Conservation (phyloP, 345 rosid genomes). For the Brassica rapa region DNA sequence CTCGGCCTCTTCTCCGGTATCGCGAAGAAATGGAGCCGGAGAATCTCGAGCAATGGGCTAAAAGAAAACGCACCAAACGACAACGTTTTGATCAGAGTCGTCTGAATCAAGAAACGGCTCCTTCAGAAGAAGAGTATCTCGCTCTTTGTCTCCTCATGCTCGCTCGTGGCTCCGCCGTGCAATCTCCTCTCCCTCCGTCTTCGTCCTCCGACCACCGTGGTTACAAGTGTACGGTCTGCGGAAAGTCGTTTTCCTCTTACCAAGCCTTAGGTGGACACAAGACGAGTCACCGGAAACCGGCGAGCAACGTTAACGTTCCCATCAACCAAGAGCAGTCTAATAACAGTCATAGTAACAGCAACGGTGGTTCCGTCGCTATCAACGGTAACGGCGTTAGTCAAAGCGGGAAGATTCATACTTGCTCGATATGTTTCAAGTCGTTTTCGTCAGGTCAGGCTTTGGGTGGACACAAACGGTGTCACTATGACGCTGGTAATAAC, state of each 20-base stretch:
- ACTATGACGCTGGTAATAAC: constrained; percentile 56
- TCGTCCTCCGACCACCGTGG: constrained; percentile 36
- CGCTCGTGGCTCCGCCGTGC: constrained; percentile 61
- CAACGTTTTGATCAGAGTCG: constrained; percentile 48
- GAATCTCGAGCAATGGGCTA: constrained; percentile 67
- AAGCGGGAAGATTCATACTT: constrained; percentile 52
- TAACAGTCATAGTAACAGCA: constrained; percentile 34
- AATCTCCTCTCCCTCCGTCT: constrained; percentile 7
- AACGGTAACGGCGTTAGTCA: constrained; percentile 29
- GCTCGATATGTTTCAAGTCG: constrained; percentile 66
- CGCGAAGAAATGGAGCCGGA: constrained; percentile 47
- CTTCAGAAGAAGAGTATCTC: constrained; percentile 81
- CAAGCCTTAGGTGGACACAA: constrained; percentile 96
- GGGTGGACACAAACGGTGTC: constrained; percentile 81
- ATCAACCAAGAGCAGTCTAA: constrained; percentile 38
- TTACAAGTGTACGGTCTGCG: constrained; percentile 78
- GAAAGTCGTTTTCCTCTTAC: constrained; percentile 71
- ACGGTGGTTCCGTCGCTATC: constrained; percentile 15
- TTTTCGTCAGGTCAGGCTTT: constrained; percentile 79
- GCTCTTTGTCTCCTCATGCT: constrained; percentile 97
- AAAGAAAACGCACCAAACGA: constrained; percentile 86
- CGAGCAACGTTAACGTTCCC: not conserved
- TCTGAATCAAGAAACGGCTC: constrained; percentile 29
- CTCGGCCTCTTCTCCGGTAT: constrained; percentile 46
- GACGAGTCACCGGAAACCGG: constrained; percentile 80